Conservation (phyloP, 208 protist genomes). For the Trypanosoma mega region DNA sequence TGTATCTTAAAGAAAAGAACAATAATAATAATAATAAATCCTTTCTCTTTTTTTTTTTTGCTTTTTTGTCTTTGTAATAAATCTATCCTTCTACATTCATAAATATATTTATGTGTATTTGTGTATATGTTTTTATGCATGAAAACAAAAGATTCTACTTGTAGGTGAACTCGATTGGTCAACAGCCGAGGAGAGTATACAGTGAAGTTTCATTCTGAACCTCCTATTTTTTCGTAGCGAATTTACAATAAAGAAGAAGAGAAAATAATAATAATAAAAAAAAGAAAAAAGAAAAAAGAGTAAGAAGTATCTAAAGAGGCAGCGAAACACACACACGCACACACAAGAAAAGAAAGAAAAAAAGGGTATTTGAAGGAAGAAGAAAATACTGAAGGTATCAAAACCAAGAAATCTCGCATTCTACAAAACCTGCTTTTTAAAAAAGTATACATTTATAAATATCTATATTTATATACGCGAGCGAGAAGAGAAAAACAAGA, state of each 20-base stretch:
- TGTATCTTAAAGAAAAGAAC: too few species aligned
- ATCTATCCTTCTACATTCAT: not conserved
- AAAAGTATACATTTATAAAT: too few species aligned
- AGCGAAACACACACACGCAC: not conserved
- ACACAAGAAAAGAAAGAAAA: not conserved
- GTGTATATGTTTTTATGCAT: not conserved
- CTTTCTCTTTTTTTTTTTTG: not conserved
- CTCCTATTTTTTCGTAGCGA: too few species aligned
- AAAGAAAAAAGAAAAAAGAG: slow-evolving; percentile 1
- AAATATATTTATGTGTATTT: not conserved
- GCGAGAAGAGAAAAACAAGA: too few species aligned
- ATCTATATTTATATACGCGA: too few species aligned
- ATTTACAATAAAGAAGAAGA: slow-evolving; percentile 8
- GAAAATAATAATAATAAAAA: slow-evolving; percentile 8
- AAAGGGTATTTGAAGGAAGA: not conserved
- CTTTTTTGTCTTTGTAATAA: not conserved
- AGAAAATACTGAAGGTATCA: not conserved
- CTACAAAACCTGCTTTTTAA: too few species aligned
- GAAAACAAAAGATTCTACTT: too few species aligned
- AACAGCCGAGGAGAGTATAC: not conserved
- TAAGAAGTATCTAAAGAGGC: too few species aligned
- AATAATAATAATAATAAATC: too few species aligned
- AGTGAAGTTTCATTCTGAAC: not conserved
- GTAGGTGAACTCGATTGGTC: not conserved
- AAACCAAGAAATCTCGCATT: too few species aligned